Evolutionary conservation across 768 basidiomycete species (phyloP).

Genomic region (Kwoniella bestiolae): DNA sequence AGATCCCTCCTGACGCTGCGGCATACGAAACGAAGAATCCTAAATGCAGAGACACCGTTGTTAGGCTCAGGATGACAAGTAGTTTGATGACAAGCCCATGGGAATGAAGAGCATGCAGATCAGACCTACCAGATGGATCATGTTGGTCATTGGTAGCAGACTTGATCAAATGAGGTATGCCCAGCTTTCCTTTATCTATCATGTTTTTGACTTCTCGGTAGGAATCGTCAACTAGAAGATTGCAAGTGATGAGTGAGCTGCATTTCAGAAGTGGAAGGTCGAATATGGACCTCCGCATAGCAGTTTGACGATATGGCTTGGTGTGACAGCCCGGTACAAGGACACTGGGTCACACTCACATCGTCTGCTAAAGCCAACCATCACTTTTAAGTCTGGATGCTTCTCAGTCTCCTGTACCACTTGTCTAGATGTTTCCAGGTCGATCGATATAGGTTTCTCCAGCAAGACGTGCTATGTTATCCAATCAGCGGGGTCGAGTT

Average conservation of each 20-base stretch:
- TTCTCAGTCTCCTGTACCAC: conserved; percentile 27
- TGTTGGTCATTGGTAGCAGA: conserved; percentile 31
- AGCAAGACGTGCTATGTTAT: conserved; percentile 31
- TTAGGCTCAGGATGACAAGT: background rate
- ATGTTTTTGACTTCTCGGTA: conserved; percentile 21
- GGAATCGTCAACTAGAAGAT: conserved; percentile 24
- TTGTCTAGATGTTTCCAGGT: conserved; percentile 20
- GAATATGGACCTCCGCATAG: no score
- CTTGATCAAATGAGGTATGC: conserved; percentile 33
- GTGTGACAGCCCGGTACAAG: background rate
- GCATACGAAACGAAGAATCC: conserved; percentile 38
- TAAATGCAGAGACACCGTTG: background rate
- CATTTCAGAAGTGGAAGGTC: no score
- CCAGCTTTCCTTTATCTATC: conserved; percentile 26
- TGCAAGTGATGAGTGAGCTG: background rate
- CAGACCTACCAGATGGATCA: conserved; percentile 24
- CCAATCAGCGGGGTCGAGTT: background rate
- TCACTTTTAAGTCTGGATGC: conserved; percentile 27
- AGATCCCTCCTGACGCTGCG: conserved; percentile 31
- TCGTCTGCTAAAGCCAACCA: conserved; percentile 37
- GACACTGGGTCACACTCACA: conserved; percentile 21
- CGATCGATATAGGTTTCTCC: conserved; percentile 39
- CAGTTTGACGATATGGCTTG: background rate
- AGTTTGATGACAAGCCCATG: background rate
- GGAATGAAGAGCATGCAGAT: no score